phyloP scores from a whole-genome alignment of 805 yeast species.

The Yarrowia hollandica region DNA sequence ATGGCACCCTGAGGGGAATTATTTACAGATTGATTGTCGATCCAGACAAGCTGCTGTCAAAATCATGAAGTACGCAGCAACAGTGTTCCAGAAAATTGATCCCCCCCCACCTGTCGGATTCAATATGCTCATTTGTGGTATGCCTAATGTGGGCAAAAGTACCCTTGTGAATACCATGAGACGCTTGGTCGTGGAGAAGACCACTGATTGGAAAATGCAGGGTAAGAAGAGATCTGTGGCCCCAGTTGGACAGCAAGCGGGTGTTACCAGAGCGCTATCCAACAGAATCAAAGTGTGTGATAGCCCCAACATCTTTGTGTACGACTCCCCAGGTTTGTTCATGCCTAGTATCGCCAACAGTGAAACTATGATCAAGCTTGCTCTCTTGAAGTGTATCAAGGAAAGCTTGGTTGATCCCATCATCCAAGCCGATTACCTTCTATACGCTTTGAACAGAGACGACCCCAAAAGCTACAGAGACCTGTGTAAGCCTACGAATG shows the following conservation, averaged over 20 bases:
- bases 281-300: conserved; percentile 65
- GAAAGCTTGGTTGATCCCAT: conserved; percentile 74
- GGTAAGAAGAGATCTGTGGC: conserved; percentile 61
- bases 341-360: conserved; percentile 67
- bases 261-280: conserved; percentile 79
- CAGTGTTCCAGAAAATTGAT: conserved; percentile 46
- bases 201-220: conserved; percentile 27
- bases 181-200: conserved; percentile 41
- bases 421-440: conserved; percentile 79
- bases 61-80: conserved; percentile 53
- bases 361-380: conserved; percentile 71
- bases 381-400: conserved; percentile 74
- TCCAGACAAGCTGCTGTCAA: conserved; percentile 50
- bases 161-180: conserved; percentile 78
- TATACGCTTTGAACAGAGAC: conserved; percentile 62
- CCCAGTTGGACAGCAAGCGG: conserved; percentile 81
- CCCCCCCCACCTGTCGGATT: conserved; percentile 86
- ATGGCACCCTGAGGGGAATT: conserved; percentile 55
- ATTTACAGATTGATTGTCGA: conserved; percentile 60
- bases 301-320: conserved; percentile 64
- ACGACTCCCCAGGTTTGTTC: conserved; percentile 93
- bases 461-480: conserved; percentile 44
- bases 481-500: conserved; percentile 66
- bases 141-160: conserved; percentile 98
- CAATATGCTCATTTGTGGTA: conserved; percentile 75